Conservation (phyloP, 352 stramenopile genomes). For the Globisporangium spiculum region DNA sequence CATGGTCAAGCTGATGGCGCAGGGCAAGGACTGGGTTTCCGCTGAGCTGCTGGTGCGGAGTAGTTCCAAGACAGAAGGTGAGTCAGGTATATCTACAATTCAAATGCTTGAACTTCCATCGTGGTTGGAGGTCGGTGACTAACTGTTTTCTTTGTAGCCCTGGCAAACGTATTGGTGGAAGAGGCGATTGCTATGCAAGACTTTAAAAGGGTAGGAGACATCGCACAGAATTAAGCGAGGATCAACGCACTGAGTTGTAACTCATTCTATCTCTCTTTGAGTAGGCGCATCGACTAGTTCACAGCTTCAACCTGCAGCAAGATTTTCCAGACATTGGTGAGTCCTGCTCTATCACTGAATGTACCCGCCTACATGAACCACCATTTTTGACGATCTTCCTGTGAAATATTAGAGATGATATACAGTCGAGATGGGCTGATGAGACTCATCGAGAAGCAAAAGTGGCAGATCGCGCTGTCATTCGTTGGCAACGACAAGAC, state of each 20-base stretch:
- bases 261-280: neutral
- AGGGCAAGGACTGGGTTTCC: slow-evolving; percentile 58
- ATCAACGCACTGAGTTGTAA: neutral
- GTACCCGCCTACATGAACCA: no score
- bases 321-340: slow-evolving; percentile 56
- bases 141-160: slow-evolving; percentile 16
- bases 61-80: neutral
- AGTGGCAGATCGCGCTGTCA: slow-evolving; percentile 56
- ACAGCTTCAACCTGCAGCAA: slow-evolving; percentile 44
- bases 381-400: neutral
- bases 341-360: neutral
- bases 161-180: slow-evolving; percentile 45
- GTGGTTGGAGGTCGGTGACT: neutral
- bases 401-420: slow-evolving; percentile 32
- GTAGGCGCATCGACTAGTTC: slow-evolving; percentile 59
- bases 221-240: neutral
- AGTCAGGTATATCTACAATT: neutral
- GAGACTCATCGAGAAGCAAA: slow-evolving; percentile 59
- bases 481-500: slow-evolving; percentile 56
- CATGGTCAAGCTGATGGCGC: slow-evolving; percentile 38
- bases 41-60: slow-evolving; percentile 48
- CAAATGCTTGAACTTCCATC: neutral
- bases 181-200: slow-evolving; percentile 48
- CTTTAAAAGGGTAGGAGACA: slow-evolving; percentile 49
- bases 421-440: slow-evolving; percentile 58